Evolutionary conservation across 2,329 filamentous ascomycete species (phyloP), one percentile per base, ranked within the genome.

Genomic region (Setomelanomma holmii): DNA sequence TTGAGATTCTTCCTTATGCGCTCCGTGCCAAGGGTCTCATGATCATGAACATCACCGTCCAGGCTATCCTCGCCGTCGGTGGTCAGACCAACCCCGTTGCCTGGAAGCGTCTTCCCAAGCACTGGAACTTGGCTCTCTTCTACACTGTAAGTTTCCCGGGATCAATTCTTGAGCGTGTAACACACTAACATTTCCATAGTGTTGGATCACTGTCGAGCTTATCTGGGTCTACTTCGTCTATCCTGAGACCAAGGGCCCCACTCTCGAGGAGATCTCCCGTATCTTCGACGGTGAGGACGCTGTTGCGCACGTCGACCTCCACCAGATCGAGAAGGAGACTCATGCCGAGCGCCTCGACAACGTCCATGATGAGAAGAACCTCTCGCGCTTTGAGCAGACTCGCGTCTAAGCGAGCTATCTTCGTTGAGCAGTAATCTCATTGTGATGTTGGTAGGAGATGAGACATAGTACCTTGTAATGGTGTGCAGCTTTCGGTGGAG

Each of bases 211-310:
- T 19, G 71, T 80, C 66, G 83, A 88, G 69, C 75, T 87, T 35
- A 56, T 82, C 45, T 86, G 87, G 59, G 84, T 88, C 21, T 88
- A 64, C 53, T 62, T 64, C 39, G 54, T 64, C 16, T 65, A 65
- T 35, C 58, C 58, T 17, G 62, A 91, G 76, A 90, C 87, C 12
- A 86, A 84, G 66, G 87, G 87, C 2, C 85, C 86, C 0, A 89
- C 86, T 1, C 83, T 90, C 0, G 87, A 89, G 69, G 86, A 89
- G 69, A 82, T 89, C 58, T 83, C 86, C 45, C 82, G 83, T 60
- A 88, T 89, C 68, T 89, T 90, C 63, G 87, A 90, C 58, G 87
- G 86, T 17, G 80, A 84, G 12, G 76, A 80, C 22, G 83, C 83
- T 16, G 69, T 72, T 50, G 66, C 66, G 5, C 58, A 67, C 12